Conservation (phyloP, 768 basidiomycete genomes). For the Termitomyces sp. region DNA sequence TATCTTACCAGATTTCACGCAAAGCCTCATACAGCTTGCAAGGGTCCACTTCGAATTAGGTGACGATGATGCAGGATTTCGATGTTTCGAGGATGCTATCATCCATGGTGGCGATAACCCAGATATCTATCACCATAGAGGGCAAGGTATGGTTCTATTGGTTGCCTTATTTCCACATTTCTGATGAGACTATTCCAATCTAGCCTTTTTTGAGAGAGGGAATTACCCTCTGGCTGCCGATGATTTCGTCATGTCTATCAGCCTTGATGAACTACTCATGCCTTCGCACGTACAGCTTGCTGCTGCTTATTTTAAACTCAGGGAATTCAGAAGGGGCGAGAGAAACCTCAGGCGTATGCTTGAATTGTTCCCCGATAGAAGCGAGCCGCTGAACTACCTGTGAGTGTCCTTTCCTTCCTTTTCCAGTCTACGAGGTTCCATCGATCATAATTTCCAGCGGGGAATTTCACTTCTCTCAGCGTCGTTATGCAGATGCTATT, state of each 20-base stretch:
- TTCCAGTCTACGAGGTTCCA: background rate
- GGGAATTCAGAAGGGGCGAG: conserved; percentile 62
- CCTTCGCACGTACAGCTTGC: conserved; percentile 97
- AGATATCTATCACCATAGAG: conserved; percentile 97
- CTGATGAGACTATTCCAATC: background rate
- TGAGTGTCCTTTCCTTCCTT: conserved; percentile 37
- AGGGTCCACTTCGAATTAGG: conserved; percentile 95
- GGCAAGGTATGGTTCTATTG: conserved; percentile 60
- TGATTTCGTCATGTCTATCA: conserved; percentile 88
- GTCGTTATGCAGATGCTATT: conserved; percentile 79
- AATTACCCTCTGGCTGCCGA: conserved; percentile 77
- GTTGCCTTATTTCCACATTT: background rate
- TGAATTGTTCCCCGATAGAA: conserved; percentile 75
- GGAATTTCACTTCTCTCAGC: conserved; percentile 88
- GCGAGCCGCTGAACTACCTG: conserved; percentile 95
- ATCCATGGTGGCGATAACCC: conserved; percentile 77
- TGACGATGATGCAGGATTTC: conserved; percentile 73
- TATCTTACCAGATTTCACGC: conserved; percentile 67
- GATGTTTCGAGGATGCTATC: conserved; percentile 87
- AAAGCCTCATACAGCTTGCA: conserved; percentile 93
- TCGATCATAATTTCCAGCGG: conserved; percentile 47
- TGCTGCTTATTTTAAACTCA: conserved; percentile 92
- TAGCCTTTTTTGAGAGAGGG: conserved; percentile 85
- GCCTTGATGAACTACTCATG: conserved; percentile 81
- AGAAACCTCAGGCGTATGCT: conserved; percentile 83